Conservation (phyloP, 345 rosid genomes). For the Populus ilicifolia region DNA sequence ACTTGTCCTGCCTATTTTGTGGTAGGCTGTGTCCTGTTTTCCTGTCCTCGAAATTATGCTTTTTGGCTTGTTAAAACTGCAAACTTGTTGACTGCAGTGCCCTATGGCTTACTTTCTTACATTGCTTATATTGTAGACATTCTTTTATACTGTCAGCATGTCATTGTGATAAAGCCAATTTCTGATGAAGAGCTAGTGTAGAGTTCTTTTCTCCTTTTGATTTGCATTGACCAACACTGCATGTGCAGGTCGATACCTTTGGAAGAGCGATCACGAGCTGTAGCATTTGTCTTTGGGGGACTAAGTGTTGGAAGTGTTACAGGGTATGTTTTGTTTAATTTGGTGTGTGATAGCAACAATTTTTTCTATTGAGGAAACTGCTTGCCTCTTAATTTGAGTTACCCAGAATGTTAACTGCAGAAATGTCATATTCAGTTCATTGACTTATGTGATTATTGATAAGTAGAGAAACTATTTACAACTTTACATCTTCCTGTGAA, state of each 20-base stretch:
- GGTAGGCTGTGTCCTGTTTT: neutral
- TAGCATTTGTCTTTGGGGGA: slow-evolving; percentile 90
- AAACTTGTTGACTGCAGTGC: neutral
- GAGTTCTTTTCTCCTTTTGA: slow-evolving; percentile 12
- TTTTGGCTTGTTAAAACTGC: neutral
- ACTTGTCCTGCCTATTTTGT: neutral
- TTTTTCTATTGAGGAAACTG: slow-evolving; percentile 9
- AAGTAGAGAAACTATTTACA: neutral
- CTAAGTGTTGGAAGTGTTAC: slow-evolving; percentile 82
- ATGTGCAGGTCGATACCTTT: slow-evolving; percentile 76
- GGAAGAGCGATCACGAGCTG: slow-evolving; percentile 89
- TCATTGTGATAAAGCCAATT: neutral
- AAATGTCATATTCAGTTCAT: neutral
- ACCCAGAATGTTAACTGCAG: neutral
- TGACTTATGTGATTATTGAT: neutral
- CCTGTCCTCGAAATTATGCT: neutral
- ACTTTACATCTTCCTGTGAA: neutral
- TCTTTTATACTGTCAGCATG: too few relatives aligned
- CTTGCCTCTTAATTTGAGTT: neutral
- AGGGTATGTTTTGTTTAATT: slow-evolving; percentile 55
- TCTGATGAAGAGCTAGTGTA: slow-evolving; percentile 8
- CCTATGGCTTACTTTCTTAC: neutral
- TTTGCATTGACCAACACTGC: slow-evolving; percentile 11
- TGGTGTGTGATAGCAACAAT: slow-evolving; percentile 1
- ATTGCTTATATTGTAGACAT: neutral